Percentiles rank a stretch among this genome's conserved stretches.
Evolutionary conservation across 2,329 filamentous ascomycete genomes (phyloP).

Genomic region (Ilyonectria robusta): DNA sequence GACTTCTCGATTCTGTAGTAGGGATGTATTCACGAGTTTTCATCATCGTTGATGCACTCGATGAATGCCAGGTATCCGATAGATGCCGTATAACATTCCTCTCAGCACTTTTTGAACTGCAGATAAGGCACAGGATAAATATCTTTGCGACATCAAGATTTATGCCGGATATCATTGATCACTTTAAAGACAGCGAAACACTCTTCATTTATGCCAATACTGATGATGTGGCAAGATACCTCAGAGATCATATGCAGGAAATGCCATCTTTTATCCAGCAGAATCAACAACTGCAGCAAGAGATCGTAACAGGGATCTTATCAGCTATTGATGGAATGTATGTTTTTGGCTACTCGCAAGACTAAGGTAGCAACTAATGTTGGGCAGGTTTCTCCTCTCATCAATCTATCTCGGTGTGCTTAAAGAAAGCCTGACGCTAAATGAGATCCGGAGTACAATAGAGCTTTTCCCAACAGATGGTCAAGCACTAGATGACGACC

Average conservation of each 20-base stretch:
- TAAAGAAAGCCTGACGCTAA: background rate
- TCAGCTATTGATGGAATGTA: no score
- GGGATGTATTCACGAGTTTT: constrained; percentile 22
- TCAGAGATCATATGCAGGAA: background rate
- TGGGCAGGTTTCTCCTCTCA: background rate
- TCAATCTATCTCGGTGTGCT: background rate
- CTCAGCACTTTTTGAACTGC: constrained; percentile 7
- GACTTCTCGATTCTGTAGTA: background rate
- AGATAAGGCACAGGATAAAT: constrained; percentile 14
- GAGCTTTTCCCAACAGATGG: background rate
- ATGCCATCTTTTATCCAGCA: no score
- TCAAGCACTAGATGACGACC: background rate
- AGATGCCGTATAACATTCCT: constrained; percentile 9
- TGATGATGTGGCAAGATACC: constrained; percentile 33
- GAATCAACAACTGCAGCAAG: no score
- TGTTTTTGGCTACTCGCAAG: no score
- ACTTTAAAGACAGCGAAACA: constrained; percentile 8
- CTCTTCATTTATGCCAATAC: background rate
- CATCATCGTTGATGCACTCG: constrained; percentile 7
- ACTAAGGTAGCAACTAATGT: no score
- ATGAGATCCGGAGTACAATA: background rate
- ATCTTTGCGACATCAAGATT: constrained; percentile 44
- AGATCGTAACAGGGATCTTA: no score
- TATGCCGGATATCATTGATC: constrained; percentile 25
- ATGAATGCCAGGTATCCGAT: background rate